Percentiles rank a stretch among this genome's conserved stretches.
phyloP scores from a whole-genome alignment of 768 basidiomycete species.

The Trametes cinnabarina region DNA sequence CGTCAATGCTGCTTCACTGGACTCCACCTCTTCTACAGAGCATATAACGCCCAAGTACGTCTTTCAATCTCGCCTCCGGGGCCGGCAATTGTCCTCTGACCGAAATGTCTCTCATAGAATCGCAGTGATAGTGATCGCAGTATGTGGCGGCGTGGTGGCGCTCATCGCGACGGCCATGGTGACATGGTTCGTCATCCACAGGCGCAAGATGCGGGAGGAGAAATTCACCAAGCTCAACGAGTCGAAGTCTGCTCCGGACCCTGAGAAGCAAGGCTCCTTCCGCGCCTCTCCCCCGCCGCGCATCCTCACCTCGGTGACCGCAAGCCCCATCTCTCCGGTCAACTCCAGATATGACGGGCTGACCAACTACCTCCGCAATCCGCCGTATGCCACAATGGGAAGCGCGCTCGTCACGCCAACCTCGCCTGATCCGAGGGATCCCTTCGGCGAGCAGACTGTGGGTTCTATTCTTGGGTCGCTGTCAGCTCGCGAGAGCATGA shows the following conservation, averaged over 20 bases:
- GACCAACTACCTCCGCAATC: slow-evolving; percentile 11
- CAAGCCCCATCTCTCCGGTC: slow-evolving; percentile 10
- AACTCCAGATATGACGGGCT: neutral
- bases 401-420: slow-evolving; percentile 13
- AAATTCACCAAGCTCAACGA: slow-evolving; percentile 23
- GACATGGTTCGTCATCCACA: slow-evolving; percentile 42
- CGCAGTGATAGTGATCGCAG: slow-evolving; percentile 45
- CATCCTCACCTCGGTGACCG: slow-evolving; percentile 1
- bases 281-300: slow-evolving; percentile 2
- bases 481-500: slow-evolving; percentile 15
- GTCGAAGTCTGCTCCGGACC: neutral
- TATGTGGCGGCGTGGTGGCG: slow-evolving; percentile 38
- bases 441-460: slow-evolving; percentile 10
- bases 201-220: slow-evolving; percentile 30
- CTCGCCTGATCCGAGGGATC: slow-evolving; percentile 12
- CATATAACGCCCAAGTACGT: slow-evolving; percentile 5
- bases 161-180: slow-evolving; percentile 42
- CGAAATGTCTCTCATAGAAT: slow-evolving; percentile 29
- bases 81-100: neutral
- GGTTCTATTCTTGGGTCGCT: slow-evolving; percentile 14
- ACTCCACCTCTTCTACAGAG: neutral
- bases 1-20: slow-evolving; percentile 2
- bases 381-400: slow-evolving; percentile 16
- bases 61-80: neutral
- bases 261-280: slow-evolving; percentile 6